A percentile compares a stretch with the other conserved stretches of the same genome.
phyloP scores from a whole-genome alignment of 1,284 basidiomycete genomes.

The Tilletia indica region DNA sequence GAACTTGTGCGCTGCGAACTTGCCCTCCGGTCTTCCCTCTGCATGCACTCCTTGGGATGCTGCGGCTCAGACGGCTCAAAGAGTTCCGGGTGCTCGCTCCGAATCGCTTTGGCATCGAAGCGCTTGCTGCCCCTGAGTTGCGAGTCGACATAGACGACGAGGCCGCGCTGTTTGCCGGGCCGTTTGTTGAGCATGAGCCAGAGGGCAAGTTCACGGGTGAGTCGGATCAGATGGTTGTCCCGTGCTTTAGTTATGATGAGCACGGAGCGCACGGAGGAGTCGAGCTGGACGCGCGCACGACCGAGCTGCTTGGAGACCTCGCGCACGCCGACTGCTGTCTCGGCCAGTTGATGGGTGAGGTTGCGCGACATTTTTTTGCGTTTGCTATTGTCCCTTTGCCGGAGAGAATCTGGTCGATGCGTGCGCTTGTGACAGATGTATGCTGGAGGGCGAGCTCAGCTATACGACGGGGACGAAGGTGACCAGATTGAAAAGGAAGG shows the following conservation, averaged over 20 bases:
- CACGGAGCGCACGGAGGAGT: conserved; percentile 82
- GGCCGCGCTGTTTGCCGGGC: conserved; percentile 6
- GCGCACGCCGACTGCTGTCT: conserved; percentile 92
- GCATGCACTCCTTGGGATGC: conserved; percentile 12
- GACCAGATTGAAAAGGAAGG: too few species aligned
- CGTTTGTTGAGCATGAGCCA: conserved; percentile 47
- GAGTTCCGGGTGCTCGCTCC: conserved; percentile 80
- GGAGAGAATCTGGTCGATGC: background rate
- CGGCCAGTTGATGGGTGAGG: conserved; percentile 87
- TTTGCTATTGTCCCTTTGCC: background rate
- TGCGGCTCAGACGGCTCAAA: conserved; percentile 66
- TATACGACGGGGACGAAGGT: too few species aligned
- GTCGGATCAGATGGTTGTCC: conserved; percentile 91
- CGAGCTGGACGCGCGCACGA: conserved; percentile 75
- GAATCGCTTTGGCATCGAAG: conserved; percentile 87
- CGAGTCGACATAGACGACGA: conserved; percentile 75
- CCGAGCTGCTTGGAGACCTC: conserved; percentile 99
- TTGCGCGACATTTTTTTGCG: conserved; percentile 30
- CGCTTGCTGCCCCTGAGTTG: conserved; percentile 87
- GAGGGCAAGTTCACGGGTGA: conserved; percentile 83
- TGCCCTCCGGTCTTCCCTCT: background rate
- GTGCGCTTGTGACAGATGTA: background rate
- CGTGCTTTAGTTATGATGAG: conserved; percentile 97
- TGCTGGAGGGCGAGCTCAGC: too few species aligned
- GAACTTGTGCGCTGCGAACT: conserved; percentile 16